Evolutionary conservation across 1,139 yeast genomes (phyloP), one percentile per base, ranked within the genome.

Genomic region (Suhomyces choctaworum): DNA sequence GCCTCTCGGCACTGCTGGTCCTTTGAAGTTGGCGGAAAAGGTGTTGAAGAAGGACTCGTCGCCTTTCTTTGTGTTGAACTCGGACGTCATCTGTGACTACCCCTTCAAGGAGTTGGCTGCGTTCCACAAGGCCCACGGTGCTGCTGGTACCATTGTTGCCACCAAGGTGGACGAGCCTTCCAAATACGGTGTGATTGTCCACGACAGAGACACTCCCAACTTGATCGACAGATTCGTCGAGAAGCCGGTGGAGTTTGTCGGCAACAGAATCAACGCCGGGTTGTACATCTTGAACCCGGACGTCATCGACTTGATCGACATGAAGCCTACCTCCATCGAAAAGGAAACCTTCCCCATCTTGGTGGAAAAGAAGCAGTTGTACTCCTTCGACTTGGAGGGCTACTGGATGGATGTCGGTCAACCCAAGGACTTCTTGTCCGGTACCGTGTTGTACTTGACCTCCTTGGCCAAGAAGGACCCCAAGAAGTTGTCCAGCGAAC

Each of bases 401-500:
- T 94, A 82, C 86, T 94, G 99, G 99, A 94, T 94, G 98, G 99
- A 94, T 67, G 97, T 94, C 54, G 99, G 99, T 66, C 99, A 94
- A 76, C 99, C 99, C 77, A 92, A 92, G 80, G 99, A 94, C 71
- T 94, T 89, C 82, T 75, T 94, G 55, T 82, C 96, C 43, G 99
- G 99, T 66, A 88, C 97, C 58, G 82, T 89, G 54, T 77, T 92
- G 50, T 94, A 90, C 78, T 78, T 94, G 66, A 78, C 86, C 60
- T 83, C 97, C 40, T 73, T 89, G 60, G 67, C 94, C 54, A 85
- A 84, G 78, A 87, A 83, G 70, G 61, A 70, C 53, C 87, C 97
- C 48, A 78, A 78, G 56, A 65, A 71, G 54, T 80, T 94, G 58
- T 76, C 80, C 50, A 64, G 69, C 40, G 88, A 79, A 64, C 74